Base-by-base conservation (phyloP, 768 basidiomycete genomes). In the Cyclocybe aegerita region DNA sequence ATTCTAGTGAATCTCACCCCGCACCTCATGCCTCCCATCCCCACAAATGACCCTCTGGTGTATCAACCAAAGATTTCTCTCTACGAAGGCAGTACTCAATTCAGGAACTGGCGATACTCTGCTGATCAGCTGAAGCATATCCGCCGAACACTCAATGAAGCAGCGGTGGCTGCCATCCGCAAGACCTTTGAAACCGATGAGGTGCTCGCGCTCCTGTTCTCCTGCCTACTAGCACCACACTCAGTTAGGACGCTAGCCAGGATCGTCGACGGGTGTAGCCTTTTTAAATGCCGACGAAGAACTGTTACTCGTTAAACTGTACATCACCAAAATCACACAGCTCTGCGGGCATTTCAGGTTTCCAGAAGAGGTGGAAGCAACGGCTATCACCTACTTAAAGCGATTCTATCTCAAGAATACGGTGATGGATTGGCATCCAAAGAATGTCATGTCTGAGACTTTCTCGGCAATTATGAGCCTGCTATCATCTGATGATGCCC, bases 341-440 rank as follows among this genome's bases (percentile, higher is more conserved):
- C 75, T 97, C 39, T 96, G 90, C 63, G 83, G 82, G 0, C 83
- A 84, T 56, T 95, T 97, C 62, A 82, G 85, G 40, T 90, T 96
- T 64, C 88, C 92, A 0, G 92, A 96, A 59, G 86, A 93, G 61
- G 93, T 98, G 6, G 91, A 95, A 66, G 90, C 93, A 0, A 98
- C 96, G 3, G 93, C 94, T 0, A 79, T 90, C 50, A 85, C 81
- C 49, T 99, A 97, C 68, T 74, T 99, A 58, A 98, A 98, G 67
- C 80, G 97, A 4, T 99, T 99, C 69, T 99, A 98, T 65, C 79
- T 98, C 48, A 89, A 89, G 71, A 98, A 98, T 63, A 98, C 95
- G 2, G 93, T 94, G 46, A 98, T 98, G 94, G 97, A 98, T 65
- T 98, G 93, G 87, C 97, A 98, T 72, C 97, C 97, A 0, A 96